Percentiles rank a stretch among this genome's conserved stretches.
These are phyloP conservation scores for Volvariella surrecta DNA, from an alignment of 1,284 basidiomycete genomes.

Conservation along the genomic window DNA sequence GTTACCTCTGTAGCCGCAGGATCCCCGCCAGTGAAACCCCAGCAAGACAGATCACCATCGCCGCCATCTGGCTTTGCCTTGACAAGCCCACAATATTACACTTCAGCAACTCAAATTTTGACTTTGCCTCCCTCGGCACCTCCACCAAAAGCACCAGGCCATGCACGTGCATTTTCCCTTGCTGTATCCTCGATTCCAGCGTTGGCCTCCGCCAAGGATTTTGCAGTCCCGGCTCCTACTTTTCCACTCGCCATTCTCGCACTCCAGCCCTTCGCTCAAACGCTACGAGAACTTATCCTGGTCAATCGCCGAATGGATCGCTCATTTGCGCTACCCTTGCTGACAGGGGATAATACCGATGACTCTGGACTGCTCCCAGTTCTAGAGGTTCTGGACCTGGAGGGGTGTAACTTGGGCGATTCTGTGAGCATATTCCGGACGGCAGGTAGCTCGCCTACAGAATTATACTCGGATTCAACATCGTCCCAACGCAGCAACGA, in stretches of 20 bases:
- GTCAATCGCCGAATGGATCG: slow-evolving; percentile 57
- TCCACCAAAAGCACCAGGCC: slow-evolving; percentile 36
- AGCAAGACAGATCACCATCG: slow-evolving; percentile 12
- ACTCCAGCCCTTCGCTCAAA: slow-evolving; percentile 50
- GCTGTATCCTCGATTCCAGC: slow-evolving; percentile 20
- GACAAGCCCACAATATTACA: slow-evolving; percentile 50
- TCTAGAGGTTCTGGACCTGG: slow-evolving; percentile 63
- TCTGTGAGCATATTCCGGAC: slow-evolving; percentile 33
- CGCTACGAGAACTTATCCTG: slow-evolving; percentile 53
- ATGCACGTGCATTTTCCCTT: slow-evolving; percentile 57
- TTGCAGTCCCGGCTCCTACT: slow-evolving; percentile 56
- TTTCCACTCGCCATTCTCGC: slow-evolving; percentile 56
- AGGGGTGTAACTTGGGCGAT: slow-evolving; percentile 61
- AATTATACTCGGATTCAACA: slow-evolving; percentile 19
- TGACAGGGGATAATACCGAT: slow-evolving; percentile 19
- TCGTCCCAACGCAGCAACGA: slow-evolving; percentile 36
- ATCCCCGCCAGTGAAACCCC: slow-evolving; percentile 12
- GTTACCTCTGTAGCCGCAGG: not conserved
- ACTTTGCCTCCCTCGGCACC: slow-evolving; percentile 54
- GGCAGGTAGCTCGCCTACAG: slow-evolving; percentile 13
- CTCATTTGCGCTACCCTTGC: slow-evolving; percentile 44
- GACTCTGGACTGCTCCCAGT: slow-evolving; percentile 37
- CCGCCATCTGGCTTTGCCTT: slow-evolving; percentile 24
- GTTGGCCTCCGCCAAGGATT: slow-evolving; percentile 30
- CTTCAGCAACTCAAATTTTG: slow-evolving; percentile 42